These are phyloP conservation scores for Cordyceps cateniannulata DNA, from an alignment of 2,329 filamentous ascomycete species.

Conservation along the genomic window DNA sequence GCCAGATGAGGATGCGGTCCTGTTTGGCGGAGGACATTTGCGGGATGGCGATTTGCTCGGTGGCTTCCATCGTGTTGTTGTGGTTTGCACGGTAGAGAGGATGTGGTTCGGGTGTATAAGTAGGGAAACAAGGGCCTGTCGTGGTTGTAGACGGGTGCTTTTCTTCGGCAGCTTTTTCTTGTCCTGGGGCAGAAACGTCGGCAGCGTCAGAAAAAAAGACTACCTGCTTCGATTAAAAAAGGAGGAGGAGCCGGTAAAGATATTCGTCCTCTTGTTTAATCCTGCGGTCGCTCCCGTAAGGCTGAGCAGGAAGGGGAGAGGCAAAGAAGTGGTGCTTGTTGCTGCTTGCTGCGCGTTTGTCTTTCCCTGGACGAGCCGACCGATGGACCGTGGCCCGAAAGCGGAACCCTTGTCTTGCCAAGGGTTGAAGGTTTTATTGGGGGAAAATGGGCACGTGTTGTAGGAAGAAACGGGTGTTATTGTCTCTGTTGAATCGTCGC, in stretches of 20 bases:
- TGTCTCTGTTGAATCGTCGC: no score
- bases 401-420: neutral
- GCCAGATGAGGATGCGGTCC: constrained; percentile 43
- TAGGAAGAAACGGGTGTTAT: neutral
- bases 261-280: neutral
- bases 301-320: neutral
- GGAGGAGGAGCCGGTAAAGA: neutral
- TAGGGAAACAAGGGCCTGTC: neutral
- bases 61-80: constrained; percentile 3
- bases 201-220: neutral
- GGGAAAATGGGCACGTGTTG: neutral
- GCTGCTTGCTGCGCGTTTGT: neutral
- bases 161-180: neutral
- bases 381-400: neutral
- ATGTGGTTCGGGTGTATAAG: neutral
- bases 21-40: constrained; percentile 23
- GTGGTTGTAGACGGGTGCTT: neutral
- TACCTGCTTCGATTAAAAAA: neutral
- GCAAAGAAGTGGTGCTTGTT: neutral
- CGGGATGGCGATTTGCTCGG: constrained; percentile 7
- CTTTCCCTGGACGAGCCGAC: neutral
- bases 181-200: neutral
- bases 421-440: neutral
- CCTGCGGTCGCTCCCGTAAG: neutral
- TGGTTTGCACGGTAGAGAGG: neutral